A percentile compares a stretch with the other conserved stretches of the same genome.
Conservation (phyloP, 768 basidiomycete genomes). For the Neoboletus subvelutipes region DNA sequence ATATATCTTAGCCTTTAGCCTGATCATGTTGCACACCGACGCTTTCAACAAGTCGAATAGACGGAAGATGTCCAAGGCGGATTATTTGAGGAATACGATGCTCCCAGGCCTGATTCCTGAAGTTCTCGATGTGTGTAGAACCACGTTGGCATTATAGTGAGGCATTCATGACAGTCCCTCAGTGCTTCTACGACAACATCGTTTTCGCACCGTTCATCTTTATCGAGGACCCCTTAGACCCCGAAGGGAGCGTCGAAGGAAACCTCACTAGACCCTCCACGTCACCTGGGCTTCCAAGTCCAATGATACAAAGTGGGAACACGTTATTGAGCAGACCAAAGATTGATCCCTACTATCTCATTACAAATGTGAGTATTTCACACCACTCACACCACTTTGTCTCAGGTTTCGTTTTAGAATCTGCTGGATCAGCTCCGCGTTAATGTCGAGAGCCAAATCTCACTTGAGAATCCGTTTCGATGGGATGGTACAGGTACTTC, state of each 20-base stretch:
- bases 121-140: conserved; percentile 73
- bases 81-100: conserved; percentile 90
- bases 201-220: conserved; percentile 96
- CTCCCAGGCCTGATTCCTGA: conserved; percentile 82
- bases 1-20: conserved; percentile 93
- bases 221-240: conserved; percentile 85
- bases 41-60: conserved; percentile 98
- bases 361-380: conserved; percentile 61
- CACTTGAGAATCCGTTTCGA: conserved; percentile 62
- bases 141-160: background rate
- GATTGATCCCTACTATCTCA: conserved; percentile 91
- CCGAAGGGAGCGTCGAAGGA: conserved; percentile 49
- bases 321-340: conserved; percentile 58
- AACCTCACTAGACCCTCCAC: conserved; percentile 41
- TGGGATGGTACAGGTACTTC: conserved; percentile 64
- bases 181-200: conserved; percentile 98
- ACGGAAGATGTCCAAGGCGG: conserved; percentile 93
- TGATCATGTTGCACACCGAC: conserved; percentile 99
- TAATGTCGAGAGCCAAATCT: conserved; percentile 57
- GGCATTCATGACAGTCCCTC: conserved; percentile 1
- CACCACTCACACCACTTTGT: background rate
- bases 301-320: conserved; percentile 33
- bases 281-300: conserved; percentile 29
- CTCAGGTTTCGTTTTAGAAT: conserved; percentile 43
- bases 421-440: conserved; percentile 67